phyloP scores from a whole-genome alignment of 1,139 yeast genomes.

The Saccharomyces pastorianus region DNA sequence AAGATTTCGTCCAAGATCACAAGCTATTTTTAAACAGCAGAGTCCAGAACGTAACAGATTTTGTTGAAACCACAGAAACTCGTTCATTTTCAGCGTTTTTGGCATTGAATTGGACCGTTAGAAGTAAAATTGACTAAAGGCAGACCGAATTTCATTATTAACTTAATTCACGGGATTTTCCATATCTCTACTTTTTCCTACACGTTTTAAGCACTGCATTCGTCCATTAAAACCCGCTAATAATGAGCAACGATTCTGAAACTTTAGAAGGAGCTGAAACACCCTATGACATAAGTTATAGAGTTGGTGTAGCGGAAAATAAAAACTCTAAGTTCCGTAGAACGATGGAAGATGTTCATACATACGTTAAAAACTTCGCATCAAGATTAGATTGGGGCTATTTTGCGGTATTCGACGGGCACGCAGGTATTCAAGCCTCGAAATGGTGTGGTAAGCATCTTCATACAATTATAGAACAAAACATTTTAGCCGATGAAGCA shows the following conservation, averaged over 20 bases:
- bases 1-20: too few relatives aligned
- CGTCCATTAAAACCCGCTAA: neutral
- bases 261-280: neutral
- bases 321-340: constrained; percentile 72
- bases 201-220: neutral
- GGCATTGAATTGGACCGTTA: neutral
- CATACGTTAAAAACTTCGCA: constrained; percentile 86
- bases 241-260: neutral
- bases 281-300: constrained; percentile 47
- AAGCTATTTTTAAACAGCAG: too few relatives aligned
- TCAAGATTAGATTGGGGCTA: constrained; percentile 89
- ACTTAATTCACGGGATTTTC: neutral
- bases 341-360: constrained; percentile 96
- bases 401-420: constrained; percentile 95
- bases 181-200: neutral
- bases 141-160: neutral
- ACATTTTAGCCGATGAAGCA: constrained; percentile 31
- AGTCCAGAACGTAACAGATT: too few relatives aligned
- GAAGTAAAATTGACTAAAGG: too few relatives aligned
- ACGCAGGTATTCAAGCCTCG: constrained; percentile 90
- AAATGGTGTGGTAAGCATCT: constrained; percentile 90
- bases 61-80: too few relatives aligned
- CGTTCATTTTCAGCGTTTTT: neutral
- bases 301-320: constrained; percentile 89
- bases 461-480: constrained; percentile 41